phyloP scores from a whole-genome alignment of 352 stramenopile species.

The Phytophthora litchii region DNA sequence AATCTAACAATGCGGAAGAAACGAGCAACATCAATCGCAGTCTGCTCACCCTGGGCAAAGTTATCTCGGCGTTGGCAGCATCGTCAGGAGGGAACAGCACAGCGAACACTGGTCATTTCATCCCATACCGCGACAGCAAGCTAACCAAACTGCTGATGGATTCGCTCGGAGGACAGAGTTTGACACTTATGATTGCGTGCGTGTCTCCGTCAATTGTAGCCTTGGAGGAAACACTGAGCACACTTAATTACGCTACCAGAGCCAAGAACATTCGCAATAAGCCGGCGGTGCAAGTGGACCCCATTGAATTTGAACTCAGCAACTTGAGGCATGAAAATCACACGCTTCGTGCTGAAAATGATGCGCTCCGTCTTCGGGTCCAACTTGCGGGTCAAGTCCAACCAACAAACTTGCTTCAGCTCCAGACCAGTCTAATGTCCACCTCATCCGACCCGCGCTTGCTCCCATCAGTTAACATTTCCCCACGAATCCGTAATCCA shows the following conservation, averaged over 20 bases:
- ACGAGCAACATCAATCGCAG: slow-evolving; percentile 88
- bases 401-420: slow-evolving; percentile 6
- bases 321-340: slow-evolving; percentile 75
- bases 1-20: slow-evolving; percentile 73
- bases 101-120: slow-evolving; percentile 38
- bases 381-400: slow-evolving; percentile 31
- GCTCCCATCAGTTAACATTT: slow-evolving; percentile 28
- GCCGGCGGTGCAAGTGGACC: slow-evolving; percentile 72
- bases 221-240: slow-evolving; percentile 83
- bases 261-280: slow-evolving; percentile 90
- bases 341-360: slow-evolving; percentile 57
- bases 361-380: slow-evolving; percentile 58
- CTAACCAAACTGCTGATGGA: slow-evolving; percentile 89
- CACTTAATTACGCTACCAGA: slow-evolving; percentile 84
- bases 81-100: slow-evolving; percentile 25
- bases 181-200: slow-evolving; percentile 88
- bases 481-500: slow-evolving; percentile 2
- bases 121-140: slow-evolving; percentile 87
- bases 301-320: slow-evolving; percentile 61
- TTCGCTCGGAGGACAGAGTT: slow-evolving; percentile 77
- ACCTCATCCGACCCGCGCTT: slow-evolving; percentile 37
- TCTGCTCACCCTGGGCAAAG: slow-evolving; percentile 81
- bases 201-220: slow-evolving; percentile 62
- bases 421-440: slow-evolving; percentile 29
- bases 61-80: slow-evolving; percentile 77